These are phyloP conservation scores for Bifiguratus adelaidae DNA, from an alignment of 192 early-diverging fungal genomes.

Conservation along the genomic window DNA sequence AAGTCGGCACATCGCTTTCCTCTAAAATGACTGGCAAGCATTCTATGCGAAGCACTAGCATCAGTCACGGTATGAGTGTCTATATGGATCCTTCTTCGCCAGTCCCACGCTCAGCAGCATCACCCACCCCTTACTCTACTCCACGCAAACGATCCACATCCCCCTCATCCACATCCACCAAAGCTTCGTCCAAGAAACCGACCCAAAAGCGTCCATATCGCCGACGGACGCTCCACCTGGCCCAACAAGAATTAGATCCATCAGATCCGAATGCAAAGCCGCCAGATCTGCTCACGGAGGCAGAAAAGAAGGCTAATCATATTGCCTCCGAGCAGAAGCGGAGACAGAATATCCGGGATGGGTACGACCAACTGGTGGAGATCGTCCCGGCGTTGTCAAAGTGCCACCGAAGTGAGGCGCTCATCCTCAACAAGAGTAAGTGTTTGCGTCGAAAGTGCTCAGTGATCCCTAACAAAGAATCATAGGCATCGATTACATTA, in stretches of 20 bases:
- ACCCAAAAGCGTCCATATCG: not conserved
- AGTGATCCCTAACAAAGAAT: too few species aligned
- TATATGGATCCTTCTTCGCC: too few species aligned
- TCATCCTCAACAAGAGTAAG: slow-evolving; percentile 67
- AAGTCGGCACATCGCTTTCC: too few species aligned
- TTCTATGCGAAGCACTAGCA: too few species aligned
- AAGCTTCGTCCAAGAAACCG: not conserved
- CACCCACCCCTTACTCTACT: not conserved
- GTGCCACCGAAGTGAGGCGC: slow-evolving; percentile 69
- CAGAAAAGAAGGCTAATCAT: slow-evolving; percentile 84
- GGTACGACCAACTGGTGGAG: slow-evolving; percentile 78
- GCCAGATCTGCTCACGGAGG: slow-evolving; percentile 67
- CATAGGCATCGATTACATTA: slow-evolving; percentile 66
- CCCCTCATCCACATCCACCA: not conserved
- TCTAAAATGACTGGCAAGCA: too few species aligned
- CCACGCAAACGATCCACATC: not conserved
- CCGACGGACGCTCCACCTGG: not conserved
- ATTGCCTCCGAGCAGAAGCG: slow-evolving; percentile 90
- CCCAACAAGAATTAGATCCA: not conserved
- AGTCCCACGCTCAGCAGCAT: too few species aligned
- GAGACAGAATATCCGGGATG: slow-evolving; percentile 75
- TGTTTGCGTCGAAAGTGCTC: too few species aligned
- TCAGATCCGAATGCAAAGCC: slow-evolving; percentile 16
- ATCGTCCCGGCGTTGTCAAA: slow-evolving; percentile 73
- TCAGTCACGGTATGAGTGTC: too few species aligned